These are phyloP conservation scores for Botryotinia narcissicola DNA, from an alignment of 2,329 filamentous ascomycete genomes.

Conservation along the genomic window DNA sequence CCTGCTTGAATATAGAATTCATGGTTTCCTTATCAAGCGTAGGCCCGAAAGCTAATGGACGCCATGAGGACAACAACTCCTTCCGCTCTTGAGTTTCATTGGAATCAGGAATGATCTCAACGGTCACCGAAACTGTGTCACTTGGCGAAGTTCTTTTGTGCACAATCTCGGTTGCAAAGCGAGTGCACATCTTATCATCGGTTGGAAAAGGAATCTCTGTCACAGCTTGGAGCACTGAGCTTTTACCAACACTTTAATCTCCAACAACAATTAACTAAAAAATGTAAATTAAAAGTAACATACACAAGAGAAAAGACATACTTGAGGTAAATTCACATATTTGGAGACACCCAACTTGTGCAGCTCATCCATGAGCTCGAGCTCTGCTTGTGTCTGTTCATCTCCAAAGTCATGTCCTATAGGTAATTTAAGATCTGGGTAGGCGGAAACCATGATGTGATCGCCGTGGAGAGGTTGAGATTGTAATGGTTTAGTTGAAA, in stretches of 20 bases:
- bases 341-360: slow-evolving; percentile 24
- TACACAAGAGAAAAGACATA: neutral
- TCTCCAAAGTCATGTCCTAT: slow-evolving; percentile 25
- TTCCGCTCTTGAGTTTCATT: slow-evolving; percentile 19
- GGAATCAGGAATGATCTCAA: slow-evolving; percentile 7
- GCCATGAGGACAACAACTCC: neutral
- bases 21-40: slow-evolving; percentile 8
- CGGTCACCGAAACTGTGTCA: slow-evolving; percentile 16
- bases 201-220: slow-evolving; percentile 43
- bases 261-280: slow-evolving; percentile 41
- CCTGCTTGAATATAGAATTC: slow-evolving; percentile 4
- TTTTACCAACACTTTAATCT: slow-evolving; percentile 43
- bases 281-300: neutral
- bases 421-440: neutral
- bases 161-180: slow-evolving; percentile 47
- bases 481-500: neutral
- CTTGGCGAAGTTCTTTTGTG: slow-evolving; percentile 31
- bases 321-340: slow-evolving; percentile 27
- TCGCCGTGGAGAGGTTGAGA: neutral
- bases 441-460: neutral
- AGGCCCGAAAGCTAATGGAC: neutral
- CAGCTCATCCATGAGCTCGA: slow-evolving; percentile 28
- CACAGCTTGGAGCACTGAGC: slow-evolving; percentile 38
- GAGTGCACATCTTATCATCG: slow-evolving; percentile 42
- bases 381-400: slow-evolving; percentile 23